These are phyloP conservation scores for Achaetomiella virescens DNA, from an alignment of 495 filamentous ascomycete species.

Conservation along the genomic window DNA sequence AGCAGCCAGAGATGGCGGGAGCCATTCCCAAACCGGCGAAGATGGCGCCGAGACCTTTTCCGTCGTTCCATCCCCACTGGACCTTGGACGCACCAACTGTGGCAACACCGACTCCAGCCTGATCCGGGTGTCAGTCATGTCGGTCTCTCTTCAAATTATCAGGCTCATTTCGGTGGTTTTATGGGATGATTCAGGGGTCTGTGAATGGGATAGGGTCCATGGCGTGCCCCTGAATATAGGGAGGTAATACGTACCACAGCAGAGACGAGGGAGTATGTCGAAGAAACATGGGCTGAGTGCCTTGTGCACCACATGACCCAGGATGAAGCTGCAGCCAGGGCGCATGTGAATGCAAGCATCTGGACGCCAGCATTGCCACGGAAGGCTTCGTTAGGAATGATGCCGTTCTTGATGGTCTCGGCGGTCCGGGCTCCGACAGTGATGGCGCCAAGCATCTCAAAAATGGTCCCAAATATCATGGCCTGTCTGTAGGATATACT, in stretches of 20 bases:
- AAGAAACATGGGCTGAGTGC: slow-evolving; percentile 56
- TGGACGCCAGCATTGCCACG: slow-evolving; percentile 46
- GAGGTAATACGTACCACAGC: slow-evolving; percentile 42
- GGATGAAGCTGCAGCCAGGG: slow-evolving; percentile 49
- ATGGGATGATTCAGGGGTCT: too few species aligned
- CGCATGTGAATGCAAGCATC: slow-evolving; percentile 59
- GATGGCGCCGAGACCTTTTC: slow-evolving; percentile 45
- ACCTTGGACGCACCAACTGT: slow-evolving; percentile 46
- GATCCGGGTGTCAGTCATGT: background rate
- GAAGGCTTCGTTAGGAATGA: slow-evolving; percentile 52
- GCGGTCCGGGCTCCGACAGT: slow-evolving; percentile 59
- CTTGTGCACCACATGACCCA: slow-evolving; percentile 55
- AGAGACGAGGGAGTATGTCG: slow-evolving; percentile 60
- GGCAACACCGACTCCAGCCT: slow-evolving; percentile 57
- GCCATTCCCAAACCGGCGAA: slow-evolving; percentile 59
- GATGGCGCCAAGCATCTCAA: slow-evolving; percentile 62
- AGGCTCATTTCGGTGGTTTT: too few species aligned
- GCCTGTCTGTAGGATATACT: slow-evolving; percentile 60
- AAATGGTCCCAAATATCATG: slow-evolving; percentile 58
- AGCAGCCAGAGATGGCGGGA: slow-evolving; percentile 51
- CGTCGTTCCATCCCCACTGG: slow-evolving; percentile 49
- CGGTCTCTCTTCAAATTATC: too few species aligned
- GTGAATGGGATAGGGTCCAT: too few species aligned
- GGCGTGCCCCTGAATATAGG: too few species aligned
- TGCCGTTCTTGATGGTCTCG: slow-evolving; percentile 61